phyloP scores from a whole-genome alignment of 2,329 filamentous ascomycete species.

The Graphiopsis chlorocephala region DNA sequence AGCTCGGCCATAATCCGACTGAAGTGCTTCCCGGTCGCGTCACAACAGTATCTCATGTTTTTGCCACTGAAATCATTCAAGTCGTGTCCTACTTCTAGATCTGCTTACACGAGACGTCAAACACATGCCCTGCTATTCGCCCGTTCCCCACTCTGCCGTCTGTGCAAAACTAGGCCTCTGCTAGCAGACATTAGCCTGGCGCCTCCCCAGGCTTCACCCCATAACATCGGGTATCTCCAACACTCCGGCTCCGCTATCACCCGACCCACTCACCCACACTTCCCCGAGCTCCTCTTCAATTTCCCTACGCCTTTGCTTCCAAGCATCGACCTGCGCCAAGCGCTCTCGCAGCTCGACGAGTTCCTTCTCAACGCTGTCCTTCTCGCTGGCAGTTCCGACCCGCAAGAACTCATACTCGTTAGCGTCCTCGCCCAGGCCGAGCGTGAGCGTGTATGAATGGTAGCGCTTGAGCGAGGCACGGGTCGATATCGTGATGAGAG shows the following conservation, averaged over 20 bases:
- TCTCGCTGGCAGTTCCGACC: slow-evolving; percentile 90
- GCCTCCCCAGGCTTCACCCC: slow-evolving; percentile 8
- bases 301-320: slow-evolving; percentile 68
- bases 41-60: not conserved
- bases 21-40: not conserved
- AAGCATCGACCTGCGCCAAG: slow-evolving; percentile 75
- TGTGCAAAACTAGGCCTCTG: not conserved
- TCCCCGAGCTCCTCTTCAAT: slow-evolving; percentile 77
- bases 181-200: not conserved
- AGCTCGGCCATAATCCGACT: not conserved
- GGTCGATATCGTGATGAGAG: slow-evolving; percentile 92
- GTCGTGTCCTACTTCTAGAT: not conserved
- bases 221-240: slow-evolving; percentile 9
- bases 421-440: slow-evolving; percentile 77
- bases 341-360: slow-evolving; percentile 78
- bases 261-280: slow-evolving; percentile 51
- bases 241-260: slow-evolving; percentile 8
- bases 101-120: slow-evolving; percentile 5
- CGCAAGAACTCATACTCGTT: slow-evolving; percentile 89
- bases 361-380: slow-evolving; percentile 89
- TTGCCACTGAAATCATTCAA: not conserved
- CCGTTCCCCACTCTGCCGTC: not conserved
- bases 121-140: not conserved
- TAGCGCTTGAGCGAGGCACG: slow-evolving; percentile 93
- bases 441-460: slow-evolving; percentile 83